These are phyloP conservation scores for Phaeolepiota aurea DNA, from an alignment of 768 basidiomycete genomes.

Conservation along the genomic window DNA sequence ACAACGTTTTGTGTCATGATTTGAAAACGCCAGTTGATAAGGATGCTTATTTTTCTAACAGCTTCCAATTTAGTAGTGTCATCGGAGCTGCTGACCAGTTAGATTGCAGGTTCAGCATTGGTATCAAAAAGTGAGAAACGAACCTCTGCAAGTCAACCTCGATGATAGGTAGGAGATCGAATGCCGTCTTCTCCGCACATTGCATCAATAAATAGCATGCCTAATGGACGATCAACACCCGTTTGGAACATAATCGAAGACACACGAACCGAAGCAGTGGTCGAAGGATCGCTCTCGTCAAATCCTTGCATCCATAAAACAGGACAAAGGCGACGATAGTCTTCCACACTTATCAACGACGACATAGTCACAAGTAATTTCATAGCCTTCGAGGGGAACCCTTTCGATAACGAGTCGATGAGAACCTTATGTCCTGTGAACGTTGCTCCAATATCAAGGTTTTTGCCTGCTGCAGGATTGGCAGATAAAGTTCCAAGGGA, in stretches of 20 bases:
- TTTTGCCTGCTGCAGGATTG: conserved; percentile 5
- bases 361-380: conserved; percentile 60
- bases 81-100: conserved; percentile 32
- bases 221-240: conserved; percentile 22
- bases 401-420: conserved; percentile 34
- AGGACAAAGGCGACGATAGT: conserved; percentile 44
- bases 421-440: conserved; percentile 29
- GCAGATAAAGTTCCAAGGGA: neutral
- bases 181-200: conserved; percentile 53
- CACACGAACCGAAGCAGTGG: conserved; percentile 41
- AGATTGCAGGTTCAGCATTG: conserved; percentile 1
- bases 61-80: conserved; percentile 39
- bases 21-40: conserved; percentile 66
- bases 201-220: conserved; percentile 66
- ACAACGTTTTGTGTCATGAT: conserved; percentile 55
- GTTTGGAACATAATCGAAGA: too few species aligned
- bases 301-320: conserved; percentile 52
- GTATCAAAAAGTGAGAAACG: conserved; percentile 3
- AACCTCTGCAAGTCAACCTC: conserved; percentile 52
- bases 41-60: conserved; percentile 42
- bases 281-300: conserved; percentile 29
- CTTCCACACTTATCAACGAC: conserved; percentile 36
- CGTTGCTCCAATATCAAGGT: conserved; percentile 22
- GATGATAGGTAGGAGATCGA: conserved; percentile 39
- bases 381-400: conserved; percentile 37